A percentile compares a stretch with the other conserved stretches of the same genome.
phyloP scores from a whole-genome alignment of 2,329 filamentous ascomycete genomes.

The Aspergillus viridinutans region DNA sequence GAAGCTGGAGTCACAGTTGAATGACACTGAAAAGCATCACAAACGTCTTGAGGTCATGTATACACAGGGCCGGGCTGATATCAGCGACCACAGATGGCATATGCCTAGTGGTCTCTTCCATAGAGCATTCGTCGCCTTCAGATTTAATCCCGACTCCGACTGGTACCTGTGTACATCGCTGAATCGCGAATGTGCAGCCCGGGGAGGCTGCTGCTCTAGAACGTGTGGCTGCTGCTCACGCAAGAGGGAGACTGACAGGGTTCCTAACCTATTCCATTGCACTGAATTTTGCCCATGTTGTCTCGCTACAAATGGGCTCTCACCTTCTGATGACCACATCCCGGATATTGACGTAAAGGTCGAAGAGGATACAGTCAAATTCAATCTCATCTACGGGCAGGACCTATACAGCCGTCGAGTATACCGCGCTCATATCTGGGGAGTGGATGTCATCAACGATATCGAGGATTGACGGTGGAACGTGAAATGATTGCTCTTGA shows the following conservation, averaged over 20 bases:
- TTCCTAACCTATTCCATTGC: neutral
- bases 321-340: neutral
- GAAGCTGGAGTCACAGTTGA: too few species aligned
- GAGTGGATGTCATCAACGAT: neutral
- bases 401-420: neutral
- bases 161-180: neutral
- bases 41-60: neutral
- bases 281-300: neutral
- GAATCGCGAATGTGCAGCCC: neutral
- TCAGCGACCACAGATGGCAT: neutral
- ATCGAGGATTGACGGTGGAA: neutral
- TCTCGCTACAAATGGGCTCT: neutral
- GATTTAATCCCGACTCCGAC: neutral
- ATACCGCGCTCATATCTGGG: neutral
- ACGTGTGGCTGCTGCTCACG: neutral
- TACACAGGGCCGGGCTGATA: neutral
- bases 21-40: neutral
- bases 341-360: neutral
- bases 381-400: neutral
- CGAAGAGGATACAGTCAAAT: neutral
- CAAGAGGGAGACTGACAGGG: neutral
- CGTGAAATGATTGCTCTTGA: too few species aligned
- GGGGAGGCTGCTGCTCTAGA: neutral
- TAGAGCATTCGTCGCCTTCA: neutral
- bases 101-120: neutral